Conservation (phyloP, 2,329 filamentous ascomycete species). For the Neofusicoccum parvum region DNA sequence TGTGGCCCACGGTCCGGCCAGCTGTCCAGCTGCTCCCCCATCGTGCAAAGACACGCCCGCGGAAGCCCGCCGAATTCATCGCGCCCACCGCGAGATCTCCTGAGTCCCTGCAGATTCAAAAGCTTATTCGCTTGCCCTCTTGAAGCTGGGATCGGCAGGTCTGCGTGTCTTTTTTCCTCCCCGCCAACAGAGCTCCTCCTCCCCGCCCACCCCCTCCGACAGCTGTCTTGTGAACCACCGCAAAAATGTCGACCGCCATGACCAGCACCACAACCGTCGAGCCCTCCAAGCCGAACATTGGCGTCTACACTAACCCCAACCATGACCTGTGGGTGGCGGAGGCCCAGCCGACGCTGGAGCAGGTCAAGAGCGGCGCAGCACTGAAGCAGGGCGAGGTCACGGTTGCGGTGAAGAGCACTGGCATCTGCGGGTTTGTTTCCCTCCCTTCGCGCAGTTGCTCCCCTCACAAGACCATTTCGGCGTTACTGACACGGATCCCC, state of each 20-base stretch:
- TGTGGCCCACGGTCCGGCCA: neutral
- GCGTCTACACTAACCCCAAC: slow-evolving; percentile 90
- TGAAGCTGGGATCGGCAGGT: neutral
- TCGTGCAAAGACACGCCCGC: neutral
- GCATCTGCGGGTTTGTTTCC: slow-evolving; percentile 82
- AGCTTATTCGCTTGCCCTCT: slow-evolving; percentile 8
- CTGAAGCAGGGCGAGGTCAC: slow-evolving; percentile 84
- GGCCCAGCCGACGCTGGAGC: slow-evolving; percentile 74
- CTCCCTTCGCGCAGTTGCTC: neutral
- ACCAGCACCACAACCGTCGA: slow-evolving; percentile 40
- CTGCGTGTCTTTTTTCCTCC: neutral
- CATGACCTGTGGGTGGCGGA: slow-evolving; percentile 90
- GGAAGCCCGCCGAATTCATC: neutral
- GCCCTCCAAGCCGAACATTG: slow-evolving; percentile 81
- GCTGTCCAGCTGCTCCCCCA: slow-evolving; percentile 2
- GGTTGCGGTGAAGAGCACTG: slow-evolving; percentile 87
- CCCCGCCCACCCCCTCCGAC: neutral
- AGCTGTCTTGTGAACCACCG: neutral
- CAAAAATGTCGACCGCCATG: slow-evolving; percentile 35
- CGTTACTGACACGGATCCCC: slow-evolving; percentile 6
- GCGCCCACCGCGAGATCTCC: slow-evolving; percentile 12
- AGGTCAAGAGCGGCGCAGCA: slow-evolving; percentile 67
- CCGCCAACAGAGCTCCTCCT: neutral
- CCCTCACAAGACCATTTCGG: too few species aligned
- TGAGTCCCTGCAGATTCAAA: neutral